These are phyloP conservation scores for Buxus sempervirens DNA, from an alignment of 164 flowering plant genomes.

Conservation along the genomic window DNA sequence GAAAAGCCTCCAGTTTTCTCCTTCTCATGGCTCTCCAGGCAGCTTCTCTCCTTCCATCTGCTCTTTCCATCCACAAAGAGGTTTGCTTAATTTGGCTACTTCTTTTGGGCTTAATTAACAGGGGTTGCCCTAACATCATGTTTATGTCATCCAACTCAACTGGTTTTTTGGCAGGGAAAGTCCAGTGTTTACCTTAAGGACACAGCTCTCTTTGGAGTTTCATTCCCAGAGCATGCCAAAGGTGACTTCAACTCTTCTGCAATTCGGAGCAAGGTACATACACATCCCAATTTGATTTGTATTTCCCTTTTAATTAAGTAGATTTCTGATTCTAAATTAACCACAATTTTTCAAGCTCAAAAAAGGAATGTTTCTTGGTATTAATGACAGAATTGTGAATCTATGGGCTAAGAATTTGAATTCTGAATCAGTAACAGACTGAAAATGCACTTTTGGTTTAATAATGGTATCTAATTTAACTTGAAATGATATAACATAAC, in stretches of 20 bases:
- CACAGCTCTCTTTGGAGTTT: slow-evolving; percentile 53
- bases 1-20: neutral
- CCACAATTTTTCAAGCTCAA: no score
- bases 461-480: neutral
- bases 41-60: slow-evolving; percentile 58
- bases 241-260: slow-evolving; percentile 46
- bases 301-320: neutral
- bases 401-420: no score
- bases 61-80: slow-evolving; percentile 61
- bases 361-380: no score
- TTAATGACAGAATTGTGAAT: neutral
- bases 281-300: neutral
- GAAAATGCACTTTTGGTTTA: neutral
- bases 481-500: no score
- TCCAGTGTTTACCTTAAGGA: slow-evolving; percentile 46
- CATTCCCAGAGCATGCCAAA: slow-evolving; percentile 52
- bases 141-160: neutral
- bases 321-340: no score
- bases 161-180: slow-evolving; percentile 45
- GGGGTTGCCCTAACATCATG: neutral
- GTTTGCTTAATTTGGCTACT: slow-evolving; percentile 19
- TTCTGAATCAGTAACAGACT: neutral
- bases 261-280: slow-evolving; percentile 51
- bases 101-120: neutral
- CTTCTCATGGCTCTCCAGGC: slow-evolving; percentile 77